Evolutionary conservation across 73 alveolate genomes (phyloP), one percentile per base, ranked within the genome.

Genomic region (Paramecium bursaria): DNA sequence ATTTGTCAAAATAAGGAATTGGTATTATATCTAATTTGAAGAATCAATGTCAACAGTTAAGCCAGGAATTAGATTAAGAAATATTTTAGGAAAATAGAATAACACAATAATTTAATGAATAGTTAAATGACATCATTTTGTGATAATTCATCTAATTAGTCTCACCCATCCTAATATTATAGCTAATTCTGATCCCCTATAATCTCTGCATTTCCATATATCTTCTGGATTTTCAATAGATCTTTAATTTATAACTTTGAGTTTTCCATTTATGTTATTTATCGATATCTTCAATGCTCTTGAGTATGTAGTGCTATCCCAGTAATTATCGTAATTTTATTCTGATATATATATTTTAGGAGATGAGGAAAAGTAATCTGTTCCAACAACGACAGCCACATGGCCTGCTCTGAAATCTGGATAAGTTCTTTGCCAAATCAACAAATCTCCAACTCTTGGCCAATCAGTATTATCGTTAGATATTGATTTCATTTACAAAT

Each of bases 131-230:
- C n/a, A n/a, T n/a, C n/a, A n/a, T n/a, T n/a, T n/a, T n/a, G n/a
- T n/a, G n/a, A n/a, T n/a, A n/a, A 48, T 6, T 48, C 26, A 48
- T 48, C 15, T n/a, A 48, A 17, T 33, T 61, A 61, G 17, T 31
- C 80, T 61, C 3, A 61, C 80, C 80, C 53, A 61, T n/a, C 80
- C 80, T 22, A 61, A 3, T 33, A 61, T 61, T 15, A 33, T 54
- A 30, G 22, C 80, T 22, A 33, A 15, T 15, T 31, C 80, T 9
- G 49, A 22, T 27, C 80, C 80, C 4, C 39, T 10, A 31, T 61
- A 61, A 61, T 61, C 53, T 44, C 30, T 61, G 17, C 80, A 61
- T n/a, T 30, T 33, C n/a, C n/a, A n/a, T n/a, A n/a, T n/a, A n/a
- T n/a, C n/a, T n/a, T n/a, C n/a, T n/a, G n/a, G n/a, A n/a, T n/a